Conservation (phyloP, 176 grass and related monocot genomes). For the Aegilops speltoides region DNA sequence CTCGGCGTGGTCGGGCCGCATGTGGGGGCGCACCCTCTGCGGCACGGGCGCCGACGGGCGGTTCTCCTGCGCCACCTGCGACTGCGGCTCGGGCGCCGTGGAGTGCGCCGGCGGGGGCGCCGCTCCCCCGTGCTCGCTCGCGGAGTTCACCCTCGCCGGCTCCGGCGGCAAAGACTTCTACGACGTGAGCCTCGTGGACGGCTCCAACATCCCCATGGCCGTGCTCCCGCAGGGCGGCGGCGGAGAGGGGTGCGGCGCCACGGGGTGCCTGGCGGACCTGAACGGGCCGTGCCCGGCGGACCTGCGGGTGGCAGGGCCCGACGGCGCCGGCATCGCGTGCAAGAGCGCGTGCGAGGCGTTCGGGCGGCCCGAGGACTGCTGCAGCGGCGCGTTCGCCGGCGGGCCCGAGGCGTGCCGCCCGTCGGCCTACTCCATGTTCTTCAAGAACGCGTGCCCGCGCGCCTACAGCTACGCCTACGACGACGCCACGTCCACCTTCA, state of each 20-base stretch:
- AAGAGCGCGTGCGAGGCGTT: conserved; percentile 81
- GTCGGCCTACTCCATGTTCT: conserved; percentile 53
- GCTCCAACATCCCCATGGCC: conserved; percentile 66
- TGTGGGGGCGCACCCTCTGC: conserved; percentile 65
- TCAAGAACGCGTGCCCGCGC: conserved; percentile 67
- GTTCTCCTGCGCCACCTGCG: conserved; percentile 55
- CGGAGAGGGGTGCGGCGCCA: conserved; percentile 37
- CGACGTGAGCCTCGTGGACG: conserved; percentile 91
- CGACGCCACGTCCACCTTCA: conserved; percentile 68
- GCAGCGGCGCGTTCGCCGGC: conserved; percentile 49
- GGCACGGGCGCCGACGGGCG: background rate
- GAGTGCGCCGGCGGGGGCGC: conserved; percentile 48
- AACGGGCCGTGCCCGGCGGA: conserved; percentile 61
- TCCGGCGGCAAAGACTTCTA: conserved; percentile 67
- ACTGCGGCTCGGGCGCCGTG: conserved; percentile 47
- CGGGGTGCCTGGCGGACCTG: conserved; percentile 72
- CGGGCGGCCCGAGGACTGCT: conserved; percentile 55
- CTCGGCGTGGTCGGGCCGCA: conserved; percentile 53
- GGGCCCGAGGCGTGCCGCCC: conserved; percentile 54
- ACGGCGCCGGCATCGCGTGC: conserved; percentile 49
- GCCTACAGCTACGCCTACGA: conserved; percentile 76
- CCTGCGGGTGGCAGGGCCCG: conserved; percentile 39
- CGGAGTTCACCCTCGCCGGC: conserved; percentile 63
- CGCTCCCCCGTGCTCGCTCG: conserved; percentile 37
- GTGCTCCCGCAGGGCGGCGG: conserved; percentile 48